A percentile compares a stretch with the other conserved stretches of the same genome.
These are phyloP conservation scores for Talaromyces sp. DNA, from an alignment of 2,329 filamentous ascomycete species.

Conservation along the genomic window DNA sequence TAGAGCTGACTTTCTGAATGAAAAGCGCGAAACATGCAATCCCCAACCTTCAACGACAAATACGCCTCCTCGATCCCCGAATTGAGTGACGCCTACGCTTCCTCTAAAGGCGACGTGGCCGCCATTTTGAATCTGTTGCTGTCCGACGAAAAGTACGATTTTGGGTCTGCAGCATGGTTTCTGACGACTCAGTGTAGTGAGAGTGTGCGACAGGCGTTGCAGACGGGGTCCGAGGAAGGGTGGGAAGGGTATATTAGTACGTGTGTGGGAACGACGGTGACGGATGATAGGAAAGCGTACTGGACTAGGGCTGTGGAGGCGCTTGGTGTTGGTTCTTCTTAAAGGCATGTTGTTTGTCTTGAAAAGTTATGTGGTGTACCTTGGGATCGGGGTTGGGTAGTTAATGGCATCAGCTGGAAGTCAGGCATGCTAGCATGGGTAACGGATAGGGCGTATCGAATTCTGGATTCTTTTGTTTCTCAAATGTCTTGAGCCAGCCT, in stretches of 20 bases:
- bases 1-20: background rate
- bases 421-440: too few relatives aligned
- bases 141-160: conserved; percentile 48
- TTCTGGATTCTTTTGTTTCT: too few relatives aligned
- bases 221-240: conserved; percentile 47
- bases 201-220: conserved; percentile 45
- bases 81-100: conserved; percentile 35
- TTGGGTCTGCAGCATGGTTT: conserved; percentile 62
- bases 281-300: conserved; percentile 46
- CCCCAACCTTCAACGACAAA: conserved; percentile 51
- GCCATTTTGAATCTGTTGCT: conserved; percentile 52
- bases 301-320: conserved; percentile 50
- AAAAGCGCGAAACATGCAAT: conserved; percentile 62
- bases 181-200: conserved; percentile 52
- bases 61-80: conserved; percentile 52
- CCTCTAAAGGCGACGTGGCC: conserved; percentile 38
- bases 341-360: too few relatives aligned
- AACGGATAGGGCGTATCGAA: too few relatives aligned
- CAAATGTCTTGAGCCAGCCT: too few relatives aligned
- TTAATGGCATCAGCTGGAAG: too few relatives aligned
- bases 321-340: conserved; percentile 1
- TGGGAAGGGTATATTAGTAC: conserved; percentile 53
- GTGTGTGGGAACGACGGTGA: conserved; percentile 53
- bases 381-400: too few relatives aligned
- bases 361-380: too few relatives aligned